These are phyloP conservation scores for Cryptococcus sp. DNA, from an alignment of 1,284 basidiomycete genomes.

Conservation along the genomic window DNA sequence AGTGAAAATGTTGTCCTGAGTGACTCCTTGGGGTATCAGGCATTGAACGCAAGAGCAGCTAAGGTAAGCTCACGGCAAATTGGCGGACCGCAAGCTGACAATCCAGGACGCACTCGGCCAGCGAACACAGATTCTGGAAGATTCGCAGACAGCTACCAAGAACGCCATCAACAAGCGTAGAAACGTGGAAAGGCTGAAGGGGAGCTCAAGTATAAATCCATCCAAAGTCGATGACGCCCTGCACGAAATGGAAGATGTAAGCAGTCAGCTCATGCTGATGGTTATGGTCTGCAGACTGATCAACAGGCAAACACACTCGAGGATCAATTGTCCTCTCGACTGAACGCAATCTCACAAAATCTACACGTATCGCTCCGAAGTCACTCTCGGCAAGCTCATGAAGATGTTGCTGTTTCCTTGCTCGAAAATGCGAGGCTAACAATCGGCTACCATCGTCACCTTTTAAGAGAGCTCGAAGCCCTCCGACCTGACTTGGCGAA, in stretches of 20 bases:
- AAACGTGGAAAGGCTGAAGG: constrained; percentile 83
- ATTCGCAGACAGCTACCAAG: constrained; percentile 85
- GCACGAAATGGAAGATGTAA: constrained; percentile 87
- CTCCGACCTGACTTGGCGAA: constrained; percentile 64
- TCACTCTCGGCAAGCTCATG: constrained; percentile 77
- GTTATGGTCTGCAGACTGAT: background rate
- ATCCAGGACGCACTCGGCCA: constrained; percentile 71
- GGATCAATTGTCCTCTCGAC: constrained; percentile 68
- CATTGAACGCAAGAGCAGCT: constrained; percentile 86
- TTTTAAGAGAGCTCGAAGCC: constrained; percentile 80
- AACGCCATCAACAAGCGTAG: constrained; percentile 83
- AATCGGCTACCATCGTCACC: constrained; percentile 82
- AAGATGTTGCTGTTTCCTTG: constrained; percentile 78
- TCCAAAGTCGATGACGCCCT: constrained; percentile 87
- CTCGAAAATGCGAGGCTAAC: constrained; percentile 86
- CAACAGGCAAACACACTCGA: constrained; percentile 75
- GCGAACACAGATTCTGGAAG: constrained; percentile 81
- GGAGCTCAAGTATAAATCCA: constrained; percentile 76
- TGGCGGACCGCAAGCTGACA: background rate
- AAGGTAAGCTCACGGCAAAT: constrained; percentile 50
- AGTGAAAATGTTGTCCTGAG: constrained; percentile 88
- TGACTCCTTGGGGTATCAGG: constrained; percentile 88
- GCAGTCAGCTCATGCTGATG: constrained; percentile 8
- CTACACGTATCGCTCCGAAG: constrained; percentile 74
- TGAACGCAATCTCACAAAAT: constrained; percentile 85